Evolutionary conservation across 164 flowering plant species (phyloP).

Genomic region (Liquidambar formosana): DNA sequence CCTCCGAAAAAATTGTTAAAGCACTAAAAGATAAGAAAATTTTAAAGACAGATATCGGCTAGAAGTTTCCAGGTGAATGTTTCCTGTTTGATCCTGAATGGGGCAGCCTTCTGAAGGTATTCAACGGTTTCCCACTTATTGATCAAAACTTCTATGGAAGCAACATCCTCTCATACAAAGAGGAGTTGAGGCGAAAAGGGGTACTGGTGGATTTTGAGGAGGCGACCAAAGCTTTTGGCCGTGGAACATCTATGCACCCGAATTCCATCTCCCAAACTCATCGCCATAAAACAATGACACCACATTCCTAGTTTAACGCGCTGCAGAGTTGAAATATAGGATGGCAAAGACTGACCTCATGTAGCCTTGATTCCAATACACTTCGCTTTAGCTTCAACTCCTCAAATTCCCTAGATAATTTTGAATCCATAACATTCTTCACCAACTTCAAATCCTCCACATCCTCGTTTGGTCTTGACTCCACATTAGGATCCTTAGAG

Average conservation of each 20-base stretch:
- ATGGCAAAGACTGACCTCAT: constrained; percentile 45
- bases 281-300: background rate
- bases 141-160: constrained; percentile 40
- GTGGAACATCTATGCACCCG: background rate
- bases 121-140: constrained; percentile 36
- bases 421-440: constrained; percentile 15
- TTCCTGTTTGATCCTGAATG: constrained; percentile 42
- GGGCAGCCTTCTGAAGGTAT: constrained; percentile 49
- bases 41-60: constrained; percentile 43
- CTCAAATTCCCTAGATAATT: constrained; percentile 37
- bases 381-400: constrained; percentile 47
- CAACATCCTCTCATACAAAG: constrained; percentile 20
- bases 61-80: constrained; percentile 39
- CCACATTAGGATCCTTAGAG: constrained; percentile 5
- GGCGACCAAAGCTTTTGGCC: constrained; percentile 45
- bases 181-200: constrained; percentile 38
- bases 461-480: constrained; percentile 2
- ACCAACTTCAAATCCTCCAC: constrained; percentile 18
- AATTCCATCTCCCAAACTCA: background rate
- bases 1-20: constrained; percentile 20
- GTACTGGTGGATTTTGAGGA: constrained; percentile 49
- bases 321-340: too few species aligned
- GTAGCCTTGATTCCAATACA: constrained; percentile 46
- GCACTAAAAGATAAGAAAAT: constrained; percentile 27
- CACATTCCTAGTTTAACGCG: background rate